Evolutionary conservation across 2,329 filamentous ascomycete genomes (phyloP).

Genomic region (Aspergillus texensis): DNA sequence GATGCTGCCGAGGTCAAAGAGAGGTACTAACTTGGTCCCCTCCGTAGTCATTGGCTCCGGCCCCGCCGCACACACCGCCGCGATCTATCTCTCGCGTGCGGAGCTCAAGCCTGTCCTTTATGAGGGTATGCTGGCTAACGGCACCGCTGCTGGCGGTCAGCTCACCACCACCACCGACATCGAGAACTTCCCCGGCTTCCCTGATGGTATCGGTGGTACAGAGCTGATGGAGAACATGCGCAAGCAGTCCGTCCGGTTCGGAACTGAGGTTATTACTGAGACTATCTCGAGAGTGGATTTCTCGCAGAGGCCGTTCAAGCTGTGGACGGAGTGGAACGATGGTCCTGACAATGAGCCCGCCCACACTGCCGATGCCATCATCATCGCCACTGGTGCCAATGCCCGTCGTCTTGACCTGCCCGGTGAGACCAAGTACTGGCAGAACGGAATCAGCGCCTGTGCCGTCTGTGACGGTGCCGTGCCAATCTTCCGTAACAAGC

Average conservation of each 20-base stretch:
- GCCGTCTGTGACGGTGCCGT: constrained; percentile 97
- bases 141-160: constrained; percentile 93
- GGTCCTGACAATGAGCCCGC: constrained; percentile 66
- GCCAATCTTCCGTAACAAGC: constrained; percentile 96
- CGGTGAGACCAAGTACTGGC: constrained; percentile 96
- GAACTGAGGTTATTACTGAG: constrained; percentile 89
- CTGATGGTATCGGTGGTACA: constrained; percentile 80
- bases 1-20: background rate
- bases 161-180: constrained; percentile 97
- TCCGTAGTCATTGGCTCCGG: constrained; percentile 79
- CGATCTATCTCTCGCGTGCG: constrained; percentile 91
- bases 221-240: constrained; percentile 97
- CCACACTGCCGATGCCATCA: constrained; percentile 87
- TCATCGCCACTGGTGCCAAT: constrained; percentile 93
- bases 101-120: constrained; percentile 95
- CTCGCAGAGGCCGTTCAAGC: constrained; percentile 81
- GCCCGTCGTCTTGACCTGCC: constrained; percentile 79
- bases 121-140: constrained; percentile 97
- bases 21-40: constrained; percentile 7
- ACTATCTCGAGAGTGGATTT: constrained; percentile 89
- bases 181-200: constrained; percentile 97
- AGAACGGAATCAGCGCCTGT: constrained; percentile 93
- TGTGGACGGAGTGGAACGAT: constrained; percentile 87
- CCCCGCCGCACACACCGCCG: constrained; percentile 95
- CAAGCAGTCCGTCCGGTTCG: constrained; percentile 86